Evolutionary conservation across 2,329 filamentous ascomycete genomes (phyloP).

Genomic region (Thelonectria blattea): DNA sequence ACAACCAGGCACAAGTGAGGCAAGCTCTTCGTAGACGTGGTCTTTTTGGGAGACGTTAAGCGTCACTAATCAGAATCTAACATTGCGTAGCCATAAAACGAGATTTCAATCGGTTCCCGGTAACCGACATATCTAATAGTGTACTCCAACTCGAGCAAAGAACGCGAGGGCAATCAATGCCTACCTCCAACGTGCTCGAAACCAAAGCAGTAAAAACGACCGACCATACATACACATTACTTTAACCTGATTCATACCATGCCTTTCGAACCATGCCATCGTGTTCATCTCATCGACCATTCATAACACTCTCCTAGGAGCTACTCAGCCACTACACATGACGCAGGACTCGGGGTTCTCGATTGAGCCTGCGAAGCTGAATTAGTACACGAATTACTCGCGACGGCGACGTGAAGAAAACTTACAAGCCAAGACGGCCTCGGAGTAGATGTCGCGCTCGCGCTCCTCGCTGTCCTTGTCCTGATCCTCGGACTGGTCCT

Average conservation of each 20-base stretch:
- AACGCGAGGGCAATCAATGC: slow-evolving; percentile 21
- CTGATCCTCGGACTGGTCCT: slow-evolving; percentile 74
- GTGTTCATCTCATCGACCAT: slow-evolving; percentile 40
- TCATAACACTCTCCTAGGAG: slow-evolving; percentile 37
- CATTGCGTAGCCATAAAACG: slow-evolving; percentile 2
- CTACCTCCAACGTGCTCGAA: slow-evolving; percentile 20
- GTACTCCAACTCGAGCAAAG: slow-evolving; percentile 31
- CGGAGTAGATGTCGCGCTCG: slow-evolving; percentile 93
- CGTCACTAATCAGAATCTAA: slow-evolving; percentile 30
- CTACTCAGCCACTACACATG: slow-evolving; percentile 90
- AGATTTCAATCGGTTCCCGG: slow-evolving; percentile 10
- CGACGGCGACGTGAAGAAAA: slow-evolving; percentile 26
- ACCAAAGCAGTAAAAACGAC: slow-evolving; percentile 26
- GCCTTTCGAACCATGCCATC: slow-evolving; percentile 35
- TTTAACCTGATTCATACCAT: slow-evolving; percentile 31
- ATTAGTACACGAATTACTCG: slow-evolving; percentile 39
- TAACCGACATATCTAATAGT: slow-evolving; percentile 18
- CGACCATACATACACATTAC: slow-evolving; percentile 35
- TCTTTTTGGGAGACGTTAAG: slow-evolving; percentile 17
- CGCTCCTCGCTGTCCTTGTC: slow-evolving; percentile 74
- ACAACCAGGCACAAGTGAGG: neutral
- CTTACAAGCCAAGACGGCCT: slow-evolving; percentile 87
- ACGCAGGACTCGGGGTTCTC: slow-evolving; percentile 94
- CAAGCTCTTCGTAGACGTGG: neutral
- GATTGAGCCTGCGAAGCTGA: slow-evolving; percentile 72